Evolutionary conservation across 139 green algal genomes (phyloP).

Genomic region (Picochlorum sp.): DNA sequence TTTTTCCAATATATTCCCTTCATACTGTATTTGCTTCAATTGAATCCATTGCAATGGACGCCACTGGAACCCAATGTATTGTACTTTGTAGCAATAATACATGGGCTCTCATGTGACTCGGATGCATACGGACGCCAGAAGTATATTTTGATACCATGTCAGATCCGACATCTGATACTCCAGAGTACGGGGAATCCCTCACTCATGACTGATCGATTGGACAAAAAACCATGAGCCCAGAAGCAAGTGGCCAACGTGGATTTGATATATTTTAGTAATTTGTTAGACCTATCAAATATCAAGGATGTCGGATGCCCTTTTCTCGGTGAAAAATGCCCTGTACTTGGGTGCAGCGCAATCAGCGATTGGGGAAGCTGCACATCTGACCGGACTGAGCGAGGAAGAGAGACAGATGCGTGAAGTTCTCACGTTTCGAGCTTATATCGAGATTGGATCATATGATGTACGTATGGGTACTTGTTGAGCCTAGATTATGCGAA

Average conservation of each 20-base stretch:
- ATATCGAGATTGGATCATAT: conserved; percentile 88
- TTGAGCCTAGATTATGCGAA: conserved; percentile 18
- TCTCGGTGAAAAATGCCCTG: conserved; percentile 81
- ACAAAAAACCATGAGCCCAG: not conserved
- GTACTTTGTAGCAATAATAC: no score
- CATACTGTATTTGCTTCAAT: no score
- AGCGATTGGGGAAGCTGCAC: conserved; percentile 76
- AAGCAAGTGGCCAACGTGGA: not conserved
- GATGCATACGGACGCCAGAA: not conserved
- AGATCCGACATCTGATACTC: not conserved
- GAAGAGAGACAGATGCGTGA: conserved; percentile 69
- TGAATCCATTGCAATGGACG: no score
- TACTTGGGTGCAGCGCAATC: conserved; percentile 87
- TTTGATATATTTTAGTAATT: not conserved
- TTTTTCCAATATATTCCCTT: no score
- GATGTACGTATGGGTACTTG: conserved; percentile 48
- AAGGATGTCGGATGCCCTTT: conserved; percentile 55
- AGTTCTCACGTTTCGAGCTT: conserved; percentile 80
- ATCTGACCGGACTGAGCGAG: conserved; percentile 66
- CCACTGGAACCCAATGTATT: no score
- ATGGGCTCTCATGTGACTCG: no score
- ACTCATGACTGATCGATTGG: not conserved
- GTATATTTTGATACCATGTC: not conserved
- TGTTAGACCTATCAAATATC: not conserved
- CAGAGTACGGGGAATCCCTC: not conserved